Evolutionary conservation across 164 flowering plant species (phyloP).

Genomic region (Echeveria elegans): DNA sequence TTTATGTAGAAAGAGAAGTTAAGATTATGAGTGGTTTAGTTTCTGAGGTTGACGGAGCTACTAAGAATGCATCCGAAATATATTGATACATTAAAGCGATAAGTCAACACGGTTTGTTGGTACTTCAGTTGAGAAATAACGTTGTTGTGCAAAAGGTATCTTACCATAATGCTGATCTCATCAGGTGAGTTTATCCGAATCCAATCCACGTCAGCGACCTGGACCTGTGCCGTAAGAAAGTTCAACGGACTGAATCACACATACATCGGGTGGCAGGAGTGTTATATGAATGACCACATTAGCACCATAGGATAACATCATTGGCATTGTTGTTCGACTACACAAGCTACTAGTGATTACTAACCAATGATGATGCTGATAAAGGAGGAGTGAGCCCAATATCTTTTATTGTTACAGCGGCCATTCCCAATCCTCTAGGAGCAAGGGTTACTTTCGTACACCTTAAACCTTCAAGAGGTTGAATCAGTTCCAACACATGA

Average conservation of each 20-base stretch:
- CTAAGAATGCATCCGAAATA: too few species aligned
- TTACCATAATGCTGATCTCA: constrained; percentile 68
- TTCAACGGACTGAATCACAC: constrained; percentile 12
- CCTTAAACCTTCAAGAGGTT: constrained; percentile 37
- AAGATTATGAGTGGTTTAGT: background rate
- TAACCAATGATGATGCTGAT: constrained; percentile 65
- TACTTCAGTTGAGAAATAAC: background rate
- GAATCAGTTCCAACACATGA: constrained; percentile 56
- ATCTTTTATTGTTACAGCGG: constrained; percentile 66
- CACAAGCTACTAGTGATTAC: background rate
- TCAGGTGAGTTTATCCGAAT: constrained; percentile 53
- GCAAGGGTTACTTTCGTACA: constrained; percentile 47
- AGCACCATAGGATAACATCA: background rate
- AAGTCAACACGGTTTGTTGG: background rate
- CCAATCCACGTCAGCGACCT: constrained; percentile 94
- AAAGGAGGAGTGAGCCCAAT: constrained; percentile 64
- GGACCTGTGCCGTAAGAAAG: constrained; percentile 38
- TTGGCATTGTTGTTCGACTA: background rate
- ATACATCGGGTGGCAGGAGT: background rate
- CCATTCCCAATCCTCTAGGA: constrained; percentile 66
- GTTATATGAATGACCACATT: background rate
- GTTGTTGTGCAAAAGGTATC: background rate
- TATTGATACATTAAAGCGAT: too few species aligned
- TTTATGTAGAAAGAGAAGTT: background rate
- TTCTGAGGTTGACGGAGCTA: too few species aligned